Conservation (phyloP, 805 yeast species). For the Nakazawaea molendinolei region DNA sequence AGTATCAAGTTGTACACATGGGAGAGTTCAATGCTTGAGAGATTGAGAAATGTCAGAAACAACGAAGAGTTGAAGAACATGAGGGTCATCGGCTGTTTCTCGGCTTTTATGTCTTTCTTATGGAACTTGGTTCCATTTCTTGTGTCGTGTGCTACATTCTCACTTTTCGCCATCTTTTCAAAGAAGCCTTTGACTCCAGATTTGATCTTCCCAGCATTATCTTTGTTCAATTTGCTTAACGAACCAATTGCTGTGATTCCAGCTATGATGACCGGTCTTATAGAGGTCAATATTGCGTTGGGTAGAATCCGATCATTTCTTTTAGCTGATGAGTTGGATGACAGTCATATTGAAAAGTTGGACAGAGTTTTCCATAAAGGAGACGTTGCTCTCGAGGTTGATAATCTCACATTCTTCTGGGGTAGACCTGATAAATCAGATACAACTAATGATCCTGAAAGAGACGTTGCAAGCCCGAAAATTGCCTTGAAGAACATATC, state of each 20-base stretch:
- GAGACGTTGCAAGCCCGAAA: slow-evolving; percentile 21
- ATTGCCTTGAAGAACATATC: slow-evolving; percentile 42
- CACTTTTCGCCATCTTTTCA: slow-evolving; percentile 39
- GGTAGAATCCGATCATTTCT: slow-evolving; percentile 47
- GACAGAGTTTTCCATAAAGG: slow-evolving; percentile 20
- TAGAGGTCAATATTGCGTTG: slow-evolving; percentile 55
- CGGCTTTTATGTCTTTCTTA: slow-evolving; percentile 43
- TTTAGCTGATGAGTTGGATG: slow-evolving; percentile 33
- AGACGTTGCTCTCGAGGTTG: slow-evolving; percentile 32
- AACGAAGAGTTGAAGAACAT: slow-evolving; percentile 48
- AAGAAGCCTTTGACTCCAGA: slow-evolving; percentile 54
- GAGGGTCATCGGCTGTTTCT: slow-evolving; percentile 39
- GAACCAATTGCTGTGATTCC: slow-evolving; percentile 59
- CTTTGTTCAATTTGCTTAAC: slow-evolving; percentile 51
- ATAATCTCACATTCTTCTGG: slow-evolving; percentile 54
- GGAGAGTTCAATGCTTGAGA: slow-evolving; percentile 58
- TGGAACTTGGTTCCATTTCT: slow-evolving; percentile 63
- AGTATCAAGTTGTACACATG: slow-evolving; percentile 63
- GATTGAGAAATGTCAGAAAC: slow-evolving; percentile 47
- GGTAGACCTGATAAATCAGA: slow-evolving; percentile 17
- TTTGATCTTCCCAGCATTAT: slow-evolving; percentile 60
- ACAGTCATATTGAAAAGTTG: slow-evolving; percentile 22
- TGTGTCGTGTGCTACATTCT: slow-evolving; percentile 57
- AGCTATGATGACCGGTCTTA: slow-evolving; percentile 43
- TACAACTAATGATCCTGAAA: slow-evolving; percentile 34